Evolutionary conservation across 192 early-diverging fungal species (phyloP), one percentile per base, ranked within the genome.

Genomic region (Chytriomyces confervae): DNA sequence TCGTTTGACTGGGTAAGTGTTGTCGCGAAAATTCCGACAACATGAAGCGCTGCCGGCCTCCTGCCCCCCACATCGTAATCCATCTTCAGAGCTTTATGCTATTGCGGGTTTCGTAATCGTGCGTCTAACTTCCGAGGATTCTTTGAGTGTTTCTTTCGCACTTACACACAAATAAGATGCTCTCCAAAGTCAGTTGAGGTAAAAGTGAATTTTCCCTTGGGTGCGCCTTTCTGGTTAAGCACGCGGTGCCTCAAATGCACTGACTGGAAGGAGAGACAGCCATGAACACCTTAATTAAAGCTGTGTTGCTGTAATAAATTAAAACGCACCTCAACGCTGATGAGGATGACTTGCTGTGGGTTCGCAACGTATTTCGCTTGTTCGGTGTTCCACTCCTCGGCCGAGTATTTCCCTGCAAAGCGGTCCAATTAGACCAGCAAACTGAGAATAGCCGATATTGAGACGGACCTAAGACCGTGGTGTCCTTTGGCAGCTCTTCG

Each of bases 401-500:
- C 88, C 78, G 88, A 91, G 86, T 92, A 98, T 48, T 61, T 80
- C 18, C 81, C 84, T 81, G 53, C 64, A n/a, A 20, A 6, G 36
- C 10, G 45, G 66, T 23, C 36, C 36, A 36, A 36, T 36, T 36
- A 36, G 36, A 36, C 36, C 36, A 36, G 36, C 36, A 36, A 36
- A 36, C 36, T 47, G 16, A 5, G 74, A 61, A 50, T 47, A 69
- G 46, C 53, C 5, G 57, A 44, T 10, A n/a, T 11, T 24, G 67
- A 45, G 10, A 20, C 61, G 23, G 7, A 91, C 96, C 94, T 27
- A 91, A 89, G 27, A 95, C 92, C 63, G 93, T 88, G 46, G 95
- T 95, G 73, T 95, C 93, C 77, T 90, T 91, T 20, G 97, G 95
- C 43, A 98, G 86, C 75, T 98, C 96, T 80, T 98, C 97, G 11